Evolutionary conservation across 169 alveolate genomes (phyloP), one percentile per base, ranked within the genome.

Genomic region (Plasmodium vinckei): DNA sequence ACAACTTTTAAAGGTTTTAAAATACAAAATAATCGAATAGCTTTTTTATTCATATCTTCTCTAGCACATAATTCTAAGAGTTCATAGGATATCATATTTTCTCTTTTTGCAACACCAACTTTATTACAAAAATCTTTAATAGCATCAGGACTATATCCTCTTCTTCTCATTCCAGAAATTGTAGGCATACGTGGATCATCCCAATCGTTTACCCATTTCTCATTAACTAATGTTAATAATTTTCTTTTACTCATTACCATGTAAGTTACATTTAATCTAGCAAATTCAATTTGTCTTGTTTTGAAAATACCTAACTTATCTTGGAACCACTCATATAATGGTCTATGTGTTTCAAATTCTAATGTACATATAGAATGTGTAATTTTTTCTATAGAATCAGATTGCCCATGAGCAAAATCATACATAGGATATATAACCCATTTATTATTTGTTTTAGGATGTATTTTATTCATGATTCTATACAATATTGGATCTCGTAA

Each of bases 361-460:
- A 98, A 88, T 0, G 99, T 98, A 91, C 99, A 99, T 65, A 98
- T 96, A 56, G 99, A 98, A 93, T 99, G 99, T 42, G 99, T 98
- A 60, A 99, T 97, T 70, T 95, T 93, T 93, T 98, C 99, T 39
- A 98, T 94, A 12, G 99, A 97, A 87, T 99, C 99, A 54, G 97
- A 96, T 79, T 98, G 97, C 33, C 99, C 99, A 84, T 99, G 99
- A 7, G 99, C 99, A 92, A 96, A 98, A 94, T 99, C 99, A 94
- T 98, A 99, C 94, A 98, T 98, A 1, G 99, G 99, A 91, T 99
- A 98, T 15, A 98, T 97, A 73, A 98, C 94, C 99, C 99, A 99
- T 88, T 96, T 95, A 75, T 98, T 95, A 15, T 99, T 99, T 15
- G 99, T 98, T 71, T 98, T 99, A 5, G 99, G 99, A 88, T 99